These are phyloP conservation scores for Corrigiola litoralis DNA, from an alignment of 179 eudicot genomes.

Conservation along the genomic window DNA sequence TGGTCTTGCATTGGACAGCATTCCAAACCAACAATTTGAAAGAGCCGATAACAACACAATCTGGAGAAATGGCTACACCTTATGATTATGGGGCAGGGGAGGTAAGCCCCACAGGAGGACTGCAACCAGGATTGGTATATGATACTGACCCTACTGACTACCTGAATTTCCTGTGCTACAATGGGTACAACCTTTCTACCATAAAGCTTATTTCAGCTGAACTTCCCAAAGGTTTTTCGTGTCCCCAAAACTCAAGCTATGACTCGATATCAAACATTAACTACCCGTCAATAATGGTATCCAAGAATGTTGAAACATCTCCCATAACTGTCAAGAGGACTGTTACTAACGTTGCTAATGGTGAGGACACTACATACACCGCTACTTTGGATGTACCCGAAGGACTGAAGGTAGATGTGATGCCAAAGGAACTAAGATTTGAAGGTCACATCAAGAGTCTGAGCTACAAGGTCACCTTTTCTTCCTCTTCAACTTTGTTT, in stretches of 20 bases:
- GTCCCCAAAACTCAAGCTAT: slow-evolving; percentile 32
- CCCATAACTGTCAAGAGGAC: slow-evolving; percentile 40
- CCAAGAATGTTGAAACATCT: slow-evolving; percentile 19
- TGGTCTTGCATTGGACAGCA: slow-evolving; percentile 29
- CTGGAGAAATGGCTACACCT: slow-evolving; percentile 53
- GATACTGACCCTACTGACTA: slow-evolving; percentile 45
- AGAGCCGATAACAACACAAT: slow-evolving; percentile 33
- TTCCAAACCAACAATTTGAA: slow-evolving; percentile 46
- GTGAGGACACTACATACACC: slow-evolving; percentile 27
- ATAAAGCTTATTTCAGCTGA: slow-evolving; percentile 40
- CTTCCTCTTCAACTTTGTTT: neutral
- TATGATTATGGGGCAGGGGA: slow-evolving; percentile 69
- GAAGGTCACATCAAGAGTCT: slow-evolving; percentile 28
- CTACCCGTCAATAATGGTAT: slow-evolving; percentile 62
- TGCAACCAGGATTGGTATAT: slow-evolving; percentile 61
- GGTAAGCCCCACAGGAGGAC: slow-evolving; percentile 41
- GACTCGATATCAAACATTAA: slow-evolving; percentile 57
- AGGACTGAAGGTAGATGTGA: slow-evolving; percentile 43
- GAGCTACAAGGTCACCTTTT: slow-evolving; percentile 38
- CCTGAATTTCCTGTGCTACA: slow-evolving; percentile 47
- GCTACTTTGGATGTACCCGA: slow-evolving; percentile 36
- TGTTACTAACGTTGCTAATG: slow-evolving; percentile 49
- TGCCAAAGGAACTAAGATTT: slow-evolving; percentile 41
- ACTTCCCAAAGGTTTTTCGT: slow-evolving; percentile 41
- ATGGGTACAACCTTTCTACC: slow-evolving; percentile 40